A percentile compares a stretch with the other conserved stretches of the same genome.
Evolutionary conservation across 2,329 filamentous ascomycete species (phyloP).

Genomic region (Hypocreales sp.): DNA sequence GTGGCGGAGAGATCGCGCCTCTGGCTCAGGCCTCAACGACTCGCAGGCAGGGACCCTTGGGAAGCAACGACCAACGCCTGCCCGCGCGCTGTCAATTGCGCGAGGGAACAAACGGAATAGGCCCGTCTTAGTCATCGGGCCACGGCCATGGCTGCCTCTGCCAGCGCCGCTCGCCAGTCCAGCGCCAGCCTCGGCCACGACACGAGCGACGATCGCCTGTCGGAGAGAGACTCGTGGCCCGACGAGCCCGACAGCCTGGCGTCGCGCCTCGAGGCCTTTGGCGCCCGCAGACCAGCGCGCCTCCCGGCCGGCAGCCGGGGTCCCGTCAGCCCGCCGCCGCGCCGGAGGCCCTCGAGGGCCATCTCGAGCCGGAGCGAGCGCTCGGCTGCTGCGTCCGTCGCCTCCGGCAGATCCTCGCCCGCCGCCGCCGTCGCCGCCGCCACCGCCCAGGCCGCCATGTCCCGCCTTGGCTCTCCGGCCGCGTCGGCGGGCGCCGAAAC

Average conservation of each 20-base stretch:
- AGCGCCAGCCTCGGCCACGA: not conserved
- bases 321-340: conserved; percentile 14
- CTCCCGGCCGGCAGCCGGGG: conserved; percentile 3
- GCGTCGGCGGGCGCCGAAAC: no score
- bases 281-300: conserved; percentile 1
- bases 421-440: conserved; percentile 1
- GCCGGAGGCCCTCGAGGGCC: conserved; percentile 7
- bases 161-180: not conserved
- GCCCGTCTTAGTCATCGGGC: conserved; percentile 1
- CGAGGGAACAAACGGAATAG: no score
- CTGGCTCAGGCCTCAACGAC: no score
- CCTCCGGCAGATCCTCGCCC: not conserved
- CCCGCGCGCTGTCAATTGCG: no score
- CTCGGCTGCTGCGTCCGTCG: conserved; percentile 2
- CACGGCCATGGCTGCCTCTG: not conserved
- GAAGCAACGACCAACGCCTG: no score
- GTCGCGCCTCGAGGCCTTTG: conserved; percentile 2
- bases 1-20: no score
- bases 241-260: not conserved
- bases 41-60: no score
- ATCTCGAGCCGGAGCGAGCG: not conserved
- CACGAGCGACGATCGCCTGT: not conserved
- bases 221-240: not conserved
- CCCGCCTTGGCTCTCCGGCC: no score
- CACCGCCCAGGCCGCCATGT: no score